Percentiles rank a stretch among this genome's conserved stretches.
Conservation (phyloP, 169 alveolate species). For the Theileria luwenshuni region DNA sequence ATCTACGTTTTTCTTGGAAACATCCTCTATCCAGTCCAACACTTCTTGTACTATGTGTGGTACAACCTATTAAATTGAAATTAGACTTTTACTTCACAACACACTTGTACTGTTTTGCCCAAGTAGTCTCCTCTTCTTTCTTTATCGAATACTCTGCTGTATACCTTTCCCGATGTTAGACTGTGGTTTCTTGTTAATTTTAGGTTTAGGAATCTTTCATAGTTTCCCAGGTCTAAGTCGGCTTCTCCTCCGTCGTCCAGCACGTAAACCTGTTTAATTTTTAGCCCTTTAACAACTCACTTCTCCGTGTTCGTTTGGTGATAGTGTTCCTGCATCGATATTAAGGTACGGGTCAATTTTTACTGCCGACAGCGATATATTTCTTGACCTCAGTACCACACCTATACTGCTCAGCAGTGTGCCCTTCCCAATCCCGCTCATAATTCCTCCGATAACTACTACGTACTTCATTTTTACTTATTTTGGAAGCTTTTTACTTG, state of each 20-base stretch:
- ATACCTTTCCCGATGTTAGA: constrained; percentile 95
- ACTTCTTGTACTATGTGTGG: constrained; percentile 81
- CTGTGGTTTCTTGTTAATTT: constrained; percentile 86
- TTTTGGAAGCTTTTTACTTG: background rate
- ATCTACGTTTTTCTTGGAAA: constrained; percentile 74
- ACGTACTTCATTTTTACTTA: constrained; percentile 79
- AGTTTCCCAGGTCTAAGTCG: constrained; percentile 97
- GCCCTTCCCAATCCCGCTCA: constrained; percentile 96
- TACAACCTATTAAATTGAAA: constrained; percentile 72
- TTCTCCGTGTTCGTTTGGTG: constrained; percentile 98
- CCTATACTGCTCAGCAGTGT: constrained; percentile 92
- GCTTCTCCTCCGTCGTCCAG: constrained; percentile 97
- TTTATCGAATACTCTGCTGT: constrained; percentile 84
- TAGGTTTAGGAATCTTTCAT: constrained; percentile 92
- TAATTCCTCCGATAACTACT: constrained; percentile 93
- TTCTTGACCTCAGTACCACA: constrained; percentile 85
- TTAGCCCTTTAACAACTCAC: constrained; percentile 65
- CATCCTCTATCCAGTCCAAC: constrained; percentile 84
- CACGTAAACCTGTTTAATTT: constrained; percentile 73
- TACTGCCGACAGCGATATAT: constrained; percentile 89
- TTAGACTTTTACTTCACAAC: background rate
- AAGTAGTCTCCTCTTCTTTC: constrained; percentile 94
- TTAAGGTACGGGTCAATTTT: constrained; percentile 96
- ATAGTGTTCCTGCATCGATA: constrained; percentile 95
- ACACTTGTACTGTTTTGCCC: constrained; percentile 97